Conservation (phyloP, 257 asterid genomes). For the Penstemon barbatus region DNA sequence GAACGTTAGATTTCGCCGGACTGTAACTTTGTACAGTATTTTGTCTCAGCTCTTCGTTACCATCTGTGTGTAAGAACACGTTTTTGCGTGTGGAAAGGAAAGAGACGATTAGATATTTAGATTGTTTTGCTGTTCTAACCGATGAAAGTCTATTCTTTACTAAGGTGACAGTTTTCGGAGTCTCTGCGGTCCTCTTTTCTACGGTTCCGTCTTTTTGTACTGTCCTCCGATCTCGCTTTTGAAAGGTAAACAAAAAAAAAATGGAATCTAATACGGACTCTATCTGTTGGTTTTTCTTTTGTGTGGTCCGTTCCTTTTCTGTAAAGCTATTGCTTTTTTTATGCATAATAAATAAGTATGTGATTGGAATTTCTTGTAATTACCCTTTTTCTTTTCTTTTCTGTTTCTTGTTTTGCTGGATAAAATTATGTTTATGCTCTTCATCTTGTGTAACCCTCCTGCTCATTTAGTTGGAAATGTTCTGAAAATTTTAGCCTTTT, state of each 20-base stretch:
- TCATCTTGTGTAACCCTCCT: neutral
- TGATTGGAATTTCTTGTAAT: conserved; percentile 26
- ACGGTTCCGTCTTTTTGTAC: conserved; percentile 11
- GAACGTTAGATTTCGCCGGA: conserved; percentile 18
- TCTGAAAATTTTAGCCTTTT: neutral
- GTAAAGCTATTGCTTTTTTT: conserved; percentile 31
- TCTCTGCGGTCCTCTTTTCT: conserved; percentile 31
- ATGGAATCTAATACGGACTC: conserved; percentile 32
- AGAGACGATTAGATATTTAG: too few relatives aligned
- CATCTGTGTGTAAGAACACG: neutral
- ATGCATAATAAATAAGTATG: neutral
- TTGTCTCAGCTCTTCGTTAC: conserved; percentile 10
- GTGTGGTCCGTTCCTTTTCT: conserved; percentile 35
- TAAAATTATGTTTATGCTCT: too few relatives aligned
- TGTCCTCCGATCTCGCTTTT: conserved; percentile 52
- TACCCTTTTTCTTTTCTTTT: conserved; percentile 15
- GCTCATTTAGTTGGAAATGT: conserved; percentile 17
- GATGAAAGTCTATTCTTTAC: conserved; percentile 14
- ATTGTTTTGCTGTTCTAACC: neutral
- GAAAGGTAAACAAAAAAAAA: conserved; percentile 37
- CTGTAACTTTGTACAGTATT: neutral
- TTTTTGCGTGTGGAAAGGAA: too few relatives aligned
- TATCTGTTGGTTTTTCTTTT: conserved; percentile 30
- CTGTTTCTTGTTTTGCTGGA: conserved; percentile 17
- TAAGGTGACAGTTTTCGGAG: conserved; percentile 22